Evolutionary conservation across 148 eudicot species (phyloP).

Genomic region (Vaccinium vitisidaea): DNA sequence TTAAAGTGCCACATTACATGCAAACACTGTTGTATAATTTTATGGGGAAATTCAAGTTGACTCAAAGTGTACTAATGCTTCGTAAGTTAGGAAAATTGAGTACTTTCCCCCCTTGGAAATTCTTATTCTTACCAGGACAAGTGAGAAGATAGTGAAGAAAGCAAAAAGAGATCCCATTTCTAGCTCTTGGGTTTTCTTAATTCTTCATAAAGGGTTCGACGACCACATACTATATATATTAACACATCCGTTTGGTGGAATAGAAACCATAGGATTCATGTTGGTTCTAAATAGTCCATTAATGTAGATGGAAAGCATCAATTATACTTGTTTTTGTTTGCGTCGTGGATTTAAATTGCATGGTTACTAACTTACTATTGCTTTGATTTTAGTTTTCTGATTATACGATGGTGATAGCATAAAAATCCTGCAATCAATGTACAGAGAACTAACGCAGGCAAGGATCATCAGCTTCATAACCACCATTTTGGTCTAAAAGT

Average conservation of each 20-base stretch:
- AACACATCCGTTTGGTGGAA: not conserved
- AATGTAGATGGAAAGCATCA: not conserved
- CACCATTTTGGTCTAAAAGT: too few species aligned
- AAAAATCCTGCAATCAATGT: not conserved
- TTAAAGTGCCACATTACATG: not conserved
- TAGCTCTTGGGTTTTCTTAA: not conserved
- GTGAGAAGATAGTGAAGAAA: conserved; percentile 21
- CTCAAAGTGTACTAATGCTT: not conserved
- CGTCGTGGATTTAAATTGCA: not conserved
- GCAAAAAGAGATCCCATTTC: conserved; percentile 25
- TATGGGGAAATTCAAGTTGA: not conserved
- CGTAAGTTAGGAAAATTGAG: not conserved
- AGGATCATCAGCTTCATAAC: too few species aligned
- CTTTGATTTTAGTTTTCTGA: too few species aligned
- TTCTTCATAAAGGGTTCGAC: not conserved
- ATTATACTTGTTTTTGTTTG: not conserved
- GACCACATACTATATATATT: conserved; percentile 9
- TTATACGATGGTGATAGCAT: not conserved
- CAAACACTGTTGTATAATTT: not conserved
- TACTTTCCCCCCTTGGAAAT: too few species aligned
- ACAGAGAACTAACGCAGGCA: too few species aligned
- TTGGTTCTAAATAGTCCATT: not conserved
- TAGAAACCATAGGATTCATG: not conserved
- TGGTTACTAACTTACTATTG: not conserved
- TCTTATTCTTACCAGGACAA: conserved; percentile 29